These are phyloP conservation scores for Angomonas desouzai DNA, from an alignment of 208 protist species.

Conservation along the genomic window DNA sequence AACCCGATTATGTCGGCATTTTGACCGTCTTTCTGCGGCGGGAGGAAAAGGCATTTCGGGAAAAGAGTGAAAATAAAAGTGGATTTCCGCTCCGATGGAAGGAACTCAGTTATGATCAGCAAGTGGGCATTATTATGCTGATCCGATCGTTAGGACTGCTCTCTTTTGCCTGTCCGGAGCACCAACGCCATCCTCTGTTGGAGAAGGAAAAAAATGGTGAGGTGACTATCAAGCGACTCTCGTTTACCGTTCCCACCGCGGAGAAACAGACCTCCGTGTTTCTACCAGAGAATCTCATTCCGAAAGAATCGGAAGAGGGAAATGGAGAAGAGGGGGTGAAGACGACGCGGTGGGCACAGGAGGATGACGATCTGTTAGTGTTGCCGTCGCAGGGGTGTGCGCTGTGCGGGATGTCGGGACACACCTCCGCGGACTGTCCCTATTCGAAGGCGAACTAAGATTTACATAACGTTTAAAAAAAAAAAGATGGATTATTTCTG, in stretches of 20 bases:
- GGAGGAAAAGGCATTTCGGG: constrained; percentile 13
- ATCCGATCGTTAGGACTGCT: constrained; percentile 61
- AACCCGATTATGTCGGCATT: constrained; percentile 64
- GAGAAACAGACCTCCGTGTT: neutral
- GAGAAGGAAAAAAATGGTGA: constrained; percentile 13
- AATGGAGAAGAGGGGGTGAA: constrained; percentile 8
- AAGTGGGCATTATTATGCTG: constrained; percentile 49
- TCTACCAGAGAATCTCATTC: constrained; percentile 8
- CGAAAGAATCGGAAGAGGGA: constrained; percentile 1
- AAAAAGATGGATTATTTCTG: neutral
- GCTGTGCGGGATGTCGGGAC: constrained; percentile 54
- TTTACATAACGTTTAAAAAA: too few species aligned
- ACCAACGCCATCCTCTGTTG: constrained; percentile 12
- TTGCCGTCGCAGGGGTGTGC: constrained; percentile 34
- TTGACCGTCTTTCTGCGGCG: constrained; percentile 70
- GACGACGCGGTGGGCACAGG: neutral
- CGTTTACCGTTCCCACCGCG: constrained; percentile 9
- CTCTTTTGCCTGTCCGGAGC: constrained; percentile 16
- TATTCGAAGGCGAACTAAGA: constrained; percentile 20
- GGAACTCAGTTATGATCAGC: constrained; percentile 68
- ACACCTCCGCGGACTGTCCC: constrained; percentile 39
- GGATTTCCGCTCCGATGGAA: constrained; percentile 63
- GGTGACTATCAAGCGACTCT: constrained; percentile 9
- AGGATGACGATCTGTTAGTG: constrained; percentile 21
- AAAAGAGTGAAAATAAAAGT: constrained; percentile 11